Conservation (phyloP, 305 asterid species). For the Fraxinus velutina region DNA sequence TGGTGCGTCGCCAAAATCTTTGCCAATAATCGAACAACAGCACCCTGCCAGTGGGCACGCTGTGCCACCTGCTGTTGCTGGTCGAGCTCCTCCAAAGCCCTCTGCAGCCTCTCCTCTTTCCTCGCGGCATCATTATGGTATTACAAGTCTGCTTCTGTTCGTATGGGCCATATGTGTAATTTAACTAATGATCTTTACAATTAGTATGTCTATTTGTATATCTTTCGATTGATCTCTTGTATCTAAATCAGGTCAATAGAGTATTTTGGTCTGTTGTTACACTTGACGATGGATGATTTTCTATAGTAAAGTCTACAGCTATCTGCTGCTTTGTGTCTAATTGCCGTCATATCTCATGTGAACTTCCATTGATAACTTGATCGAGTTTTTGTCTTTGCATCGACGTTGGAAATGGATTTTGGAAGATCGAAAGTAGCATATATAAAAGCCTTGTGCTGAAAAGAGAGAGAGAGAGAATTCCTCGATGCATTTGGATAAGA, state of each 20-base stretch:
- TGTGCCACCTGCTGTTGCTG: slow-evolving; percentile 68
- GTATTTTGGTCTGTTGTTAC: slow-evolving; percentile 17
- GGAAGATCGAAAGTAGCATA: background rate
- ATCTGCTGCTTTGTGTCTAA: background rate
- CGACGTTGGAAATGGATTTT: background rate
- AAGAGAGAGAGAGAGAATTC: background rate
- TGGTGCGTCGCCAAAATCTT: slow-evolving; percentile 39
- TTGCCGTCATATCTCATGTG: background rate
- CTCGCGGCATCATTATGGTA: slow-evolving; percentile 13
- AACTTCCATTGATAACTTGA: background rate
- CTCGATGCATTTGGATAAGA: slow-evolving; percentile 15
- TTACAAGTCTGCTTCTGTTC: slow-evolving; percentile 35
- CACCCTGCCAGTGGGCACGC: slow-evolving; percentile 35
- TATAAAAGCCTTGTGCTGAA: background rate
- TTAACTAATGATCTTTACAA: slow-evolving; percentile 21
- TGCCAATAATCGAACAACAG: slow-evolving; percentile 57
- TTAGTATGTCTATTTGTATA: slow-evolving; percentile 35
- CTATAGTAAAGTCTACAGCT: background rate
- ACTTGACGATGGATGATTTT: background rate
- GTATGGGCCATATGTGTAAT: slow-evolving; percentile 29
- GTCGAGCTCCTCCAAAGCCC: slow-evolving; percentile 45
- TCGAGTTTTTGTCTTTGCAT: background rate
- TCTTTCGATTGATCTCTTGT: slow-evolving; percentile 24
- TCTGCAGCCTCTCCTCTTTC: slow-evolving; percentile 40
- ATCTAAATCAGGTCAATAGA: slow-evolving; percentile 17